Evolutionary conservation across 73 alveolate species (phyloP), one percentile per base, ranked within the genome.

Genomic region (Paramecium tetraurelia): DNA sequence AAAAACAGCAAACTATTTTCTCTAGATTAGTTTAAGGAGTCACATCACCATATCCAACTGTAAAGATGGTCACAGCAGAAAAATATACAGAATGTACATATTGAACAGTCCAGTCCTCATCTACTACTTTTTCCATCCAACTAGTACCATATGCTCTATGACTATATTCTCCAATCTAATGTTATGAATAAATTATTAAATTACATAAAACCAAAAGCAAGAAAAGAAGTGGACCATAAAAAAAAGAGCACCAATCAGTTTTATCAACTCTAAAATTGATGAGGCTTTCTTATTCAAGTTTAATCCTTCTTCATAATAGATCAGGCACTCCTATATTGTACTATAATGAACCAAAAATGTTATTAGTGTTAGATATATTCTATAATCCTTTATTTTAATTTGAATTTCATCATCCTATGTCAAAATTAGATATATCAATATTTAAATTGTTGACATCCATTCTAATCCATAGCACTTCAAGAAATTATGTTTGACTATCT

Each of bases 41-140:
- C 14, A 93, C 77, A 69, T 95, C 97, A 6, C 96, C 97, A 89
- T 95, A 95, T 2, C 96, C 96, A 20, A 95, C 97, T 43, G 97
- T 95, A 20, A 93, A 57, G 93, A 95, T 95, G 2, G 97, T 95
- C 5, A 95, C 83, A 41, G 95, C 63, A 0, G 97, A 93, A 85
- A 93, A 96, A 86, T 95, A 96, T 6, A 95, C n/a, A 1, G 96
- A 20, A 14, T 93, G 20, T 1, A 96, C 44, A 80, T 96, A 95
- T 58, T 76, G 72, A 33, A 36, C 95, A 3, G 33, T 48, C 22
- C 44, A 44, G 4, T 50, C 58, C 3, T 36, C 92, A 40, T 93
- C 84, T 1, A 31, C 84, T 24, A 85, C 84, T 11, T 80, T 44
- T 2, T 43, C 48, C 10, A 95, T 59, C 98, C 98, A 95, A 46